A percentile compares a stretch with the other conserved stretches of the same genome.
phyloP scores from a whole-genome alignment of 2,329 filamentous ascomycete species.

The Pyrenochaeta sp. region DNA sequence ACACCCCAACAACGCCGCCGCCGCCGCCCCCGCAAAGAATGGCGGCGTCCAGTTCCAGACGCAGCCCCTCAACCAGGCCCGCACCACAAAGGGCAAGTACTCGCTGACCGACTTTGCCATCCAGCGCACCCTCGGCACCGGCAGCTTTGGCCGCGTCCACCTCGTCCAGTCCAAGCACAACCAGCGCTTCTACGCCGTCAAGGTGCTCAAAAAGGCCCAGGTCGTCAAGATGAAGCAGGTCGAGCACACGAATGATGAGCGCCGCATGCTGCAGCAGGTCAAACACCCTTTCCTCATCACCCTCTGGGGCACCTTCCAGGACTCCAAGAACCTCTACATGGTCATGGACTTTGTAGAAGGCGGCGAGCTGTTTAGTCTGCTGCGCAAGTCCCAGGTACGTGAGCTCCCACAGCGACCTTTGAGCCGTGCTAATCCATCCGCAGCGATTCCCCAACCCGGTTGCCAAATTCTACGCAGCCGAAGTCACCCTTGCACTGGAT shows the following conservation, averaged over 20 bases:
- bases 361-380: conserved; percentile 92
- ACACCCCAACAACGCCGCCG: conserved; percentile 61
- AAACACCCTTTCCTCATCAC: conserved; percentile 98
- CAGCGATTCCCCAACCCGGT: conserved; percentile 98
- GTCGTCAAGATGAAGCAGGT: conserved; percentile 99
- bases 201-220: conserved; percentile 97
- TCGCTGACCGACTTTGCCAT: conserved; percentile 89
- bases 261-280: conserved; percentile 93
- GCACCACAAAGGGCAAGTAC: conserved; percentile 97
- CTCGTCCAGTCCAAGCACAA: conserved; percentile 98
- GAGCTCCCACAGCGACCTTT: too few species aligned
- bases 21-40: conserved; percentile 38
- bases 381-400: conserved; percentile 85
- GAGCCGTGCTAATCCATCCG: neutral
- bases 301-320: conserved; percentile 97
- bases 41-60: conserved; percentile 48
- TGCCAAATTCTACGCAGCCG: conserved; percentile 98
- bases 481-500: conserved; percentile 93
- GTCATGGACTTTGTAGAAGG: conserved; percentile 99
- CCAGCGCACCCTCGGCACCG: conserved; percentile 89
- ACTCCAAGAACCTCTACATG: conserved; percentile 96
- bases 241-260: conserved; percentile 98
- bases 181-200: conserved; percentile 96
- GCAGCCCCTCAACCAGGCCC: conserved; percentile 49
- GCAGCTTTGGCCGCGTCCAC: conserved; percentile 95